phyloP scores from a whole-genome alignment of 371 early-diverging fungal species.

The Mucor circinelloides region DNA sequence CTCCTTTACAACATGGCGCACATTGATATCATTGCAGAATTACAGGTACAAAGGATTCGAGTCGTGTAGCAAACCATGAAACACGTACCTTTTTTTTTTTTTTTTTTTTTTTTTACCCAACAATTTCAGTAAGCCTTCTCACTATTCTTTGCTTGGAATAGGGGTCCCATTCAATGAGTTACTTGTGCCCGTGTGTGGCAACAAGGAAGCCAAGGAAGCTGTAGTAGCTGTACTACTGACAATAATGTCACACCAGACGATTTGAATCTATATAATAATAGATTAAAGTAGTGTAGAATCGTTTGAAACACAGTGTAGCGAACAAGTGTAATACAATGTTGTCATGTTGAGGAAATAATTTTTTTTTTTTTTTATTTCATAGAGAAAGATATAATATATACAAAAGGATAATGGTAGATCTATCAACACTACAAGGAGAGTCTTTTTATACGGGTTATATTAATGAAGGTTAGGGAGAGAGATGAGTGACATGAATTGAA shows the following conservation, averaged over 20 bases:
- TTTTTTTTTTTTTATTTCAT: not conserved
- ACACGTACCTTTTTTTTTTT: not conserved
- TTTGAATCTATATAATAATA: not conserved
- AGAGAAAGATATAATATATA: not conserved
- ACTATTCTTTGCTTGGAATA: not conserved
- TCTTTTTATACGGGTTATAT: not conserved
- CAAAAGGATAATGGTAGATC: not conserved
- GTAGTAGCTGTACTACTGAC: constrained; percentile 4
- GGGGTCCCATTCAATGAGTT: not conserved
- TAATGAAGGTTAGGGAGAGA: not conserved
- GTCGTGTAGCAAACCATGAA: not conserved
- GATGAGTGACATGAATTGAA: not conserved
- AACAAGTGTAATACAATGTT: not conserved
- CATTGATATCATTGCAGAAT: not conserved
- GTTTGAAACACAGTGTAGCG: not conserved
- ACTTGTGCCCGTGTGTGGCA: not conserved
- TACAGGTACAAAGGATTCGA: not conserved
- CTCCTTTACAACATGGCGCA: not conserved
- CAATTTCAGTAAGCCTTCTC: not conserved
- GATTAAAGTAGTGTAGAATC: not conserved
- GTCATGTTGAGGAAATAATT: not conserved
- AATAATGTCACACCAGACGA: not conserved
- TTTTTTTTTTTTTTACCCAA: too few species aligned
- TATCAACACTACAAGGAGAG: not conserved
- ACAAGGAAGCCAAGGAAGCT: not conserved